Percentiles rank a stretch among this genome's conserved stretches.
Evolutionary conservation across 257 asterid genomes (phyloP).

Genomic region (Nemophila menziesii): DNA sequence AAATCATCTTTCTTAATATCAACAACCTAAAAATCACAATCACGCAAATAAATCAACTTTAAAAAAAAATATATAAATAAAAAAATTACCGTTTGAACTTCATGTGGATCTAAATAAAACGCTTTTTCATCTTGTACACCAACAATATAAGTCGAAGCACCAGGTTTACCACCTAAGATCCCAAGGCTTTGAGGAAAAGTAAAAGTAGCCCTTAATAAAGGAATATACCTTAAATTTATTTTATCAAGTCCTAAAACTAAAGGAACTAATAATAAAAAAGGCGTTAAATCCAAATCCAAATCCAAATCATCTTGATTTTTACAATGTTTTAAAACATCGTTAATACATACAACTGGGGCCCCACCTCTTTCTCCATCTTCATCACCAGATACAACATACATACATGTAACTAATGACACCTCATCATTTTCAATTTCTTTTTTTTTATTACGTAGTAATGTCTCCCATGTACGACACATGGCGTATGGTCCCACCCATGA

Average conservation of each 20-base stretch:
- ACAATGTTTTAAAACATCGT: conserved; percentile 47
- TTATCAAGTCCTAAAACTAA: conserved; percentile 95
- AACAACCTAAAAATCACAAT: conserved; percentile 34
- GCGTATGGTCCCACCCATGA: conserved; percentile 99
- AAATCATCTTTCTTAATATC: conserved; percentile 36
- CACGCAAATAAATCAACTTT: neutral
- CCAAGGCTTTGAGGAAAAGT: conserved; percentile 96
- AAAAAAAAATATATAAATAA: neutral
- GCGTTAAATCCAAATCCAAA: too few species aligned
- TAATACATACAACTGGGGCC: conserved; percentile 80
- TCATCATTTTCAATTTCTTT: conserved; percentile 24
- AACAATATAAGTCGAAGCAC: conserved; percentile 84
- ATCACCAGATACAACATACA: conserved; percentile 93
- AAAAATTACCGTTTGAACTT: conserved; percentile 67
- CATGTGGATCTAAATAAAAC: conserved; percentile 93
- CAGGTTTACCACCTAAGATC: conserved; percentile 89
- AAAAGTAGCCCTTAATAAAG: conserved; percentile 73
- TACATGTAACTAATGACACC: conserved; percentile 36
- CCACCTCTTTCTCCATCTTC: conserved; percentile 99
- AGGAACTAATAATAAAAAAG: conserved; percentile 76
- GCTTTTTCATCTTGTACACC: conserved; percentile 98
- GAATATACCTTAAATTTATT: conserved; percentile 63
- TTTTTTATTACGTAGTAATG: conserved; percentile 52
- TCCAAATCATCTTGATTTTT: conserved; percentile 53
- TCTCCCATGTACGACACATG: conserved; percentile 97